A percentile compares a stretch with the other conserved stretches of the same genome.
These are phyloP conservation scores for Mortierella hygrophila DNA, from an alignment of 192 early-diverging fungal species.

Conservation along the genomic window DNA sequence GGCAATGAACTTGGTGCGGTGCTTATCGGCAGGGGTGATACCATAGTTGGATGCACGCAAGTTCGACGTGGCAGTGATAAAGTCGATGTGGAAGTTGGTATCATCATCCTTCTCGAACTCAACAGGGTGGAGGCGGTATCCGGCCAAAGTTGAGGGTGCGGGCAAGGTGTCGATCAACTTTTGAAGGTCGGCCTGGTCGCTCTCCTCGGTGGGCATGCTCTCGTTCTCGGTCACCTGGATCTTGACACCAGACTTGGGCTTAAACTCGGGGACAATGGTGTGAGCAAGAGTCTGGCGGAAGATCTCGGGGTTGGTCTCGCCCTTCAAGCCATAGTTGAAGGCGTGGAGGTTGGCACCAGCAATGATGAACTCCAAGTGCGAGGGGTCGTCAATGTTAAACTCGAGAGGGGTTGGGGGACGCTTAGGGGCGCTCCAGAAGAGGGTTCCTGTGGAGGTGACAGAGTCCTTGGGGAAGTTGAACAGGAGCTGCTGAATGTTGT, in stretches of 20 bases:
- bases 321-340: conserved; percentile 95
- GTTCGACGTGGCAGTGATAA: conserved; percentile 98
- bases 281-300: conserved; percentile 72
- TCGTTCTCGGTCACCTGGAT: conserved; percentile 97
- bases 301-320: conserved; percentile 77
- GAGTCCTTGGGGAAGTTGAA: conserved; percentile 98
- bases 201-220: conserved; percentile 58
- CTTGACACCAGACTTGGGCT: conserved; percentile 92
- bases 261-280: conserved; percentile 84
- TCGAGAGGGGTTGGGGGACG: conserved; percentile 86
- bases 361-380: conserved; percentile 93
- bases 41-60: conserved; percentile 88
- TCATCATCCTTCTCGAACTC: conserved; percentile 99
- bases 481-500: conserved; percentile 93
- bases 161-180: conserved; percentile 78
- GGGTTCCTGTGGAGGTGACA: conserved; percentile 87
- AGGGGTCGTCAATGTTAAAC: conserved; percentile 83
- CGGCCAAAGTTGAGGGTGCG: conserved; percentile 81
- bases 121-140: conserved; percentile 87
- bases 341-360: conserved; percentile 95
- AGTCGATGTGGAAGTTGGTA: conserved; percentile 99
- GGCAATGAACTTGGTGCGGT: conserved; percentile 90
- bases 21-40: conserved; percentile 79
- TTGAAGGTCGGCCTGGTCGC: conserved; percentile 74
- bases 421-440: conserved; percentile 99